These are phyloP conservation scores for Roridomyces roridus DNA, from an alignment of 768 basidiomycete genomes.

Conservation along the genomic window DNA sequence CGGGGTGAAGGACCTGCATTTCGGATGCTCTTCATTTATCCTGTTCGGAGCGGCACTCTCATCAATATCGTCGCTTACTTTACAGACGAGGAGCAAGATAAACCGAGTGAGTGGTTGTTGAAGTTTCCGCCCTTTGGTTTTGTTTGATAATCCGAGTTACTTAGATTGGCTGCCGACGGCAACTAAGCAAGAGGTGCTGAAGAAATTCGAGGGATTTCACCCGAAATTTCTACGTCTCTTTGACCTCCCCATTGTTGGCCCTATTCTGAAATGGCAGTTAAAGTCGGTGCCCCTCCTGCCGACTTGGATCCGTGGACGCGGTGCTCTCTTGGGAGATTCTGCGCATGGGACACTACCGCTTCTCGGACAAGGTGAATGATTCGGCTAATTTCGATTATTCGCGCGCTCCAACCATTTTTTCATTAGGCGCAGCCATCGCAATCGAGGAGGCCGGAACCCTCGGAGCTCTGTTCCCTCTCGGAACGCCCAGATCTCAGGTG, in stretches of 20 bases:
- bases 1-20: too few species aligned
- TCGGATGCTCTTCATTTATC: conserved; percentile 5
- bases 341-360: conserved; percentile 33
- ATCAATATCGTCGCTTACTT: conserved; percentile 7
- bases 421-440: conserved; percentile 27
- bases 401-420: too few species aligned
- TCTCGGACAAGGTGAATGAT: conserved; percentile 26
- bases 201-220: conserved; percentile 3
- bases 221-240: conserved; percentile 19
- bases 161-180: conserved; percentile 6
- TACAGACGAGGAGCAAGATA: conserved; percentile 5
- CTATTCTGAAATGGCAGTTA: conserved; percentile 14
- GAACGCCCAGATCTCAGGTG: conserved; percentile 7
- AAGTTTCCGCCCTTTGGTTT: not conserved
- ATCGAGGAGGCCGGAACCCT: conserved; percentile 27
- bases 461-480: conserved; percentile 8
- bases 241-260: conserved; percentile 3
- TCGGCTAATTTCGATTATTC: too few species aligned
- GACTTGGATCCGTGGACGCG: conserved; percentile 16
- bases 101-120: not conserved
- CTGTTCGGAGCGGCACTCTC: conserved; percentile 2
- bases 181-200: not conserved
- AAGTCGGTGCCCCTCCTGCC: conserved; percentile 9
- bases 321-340: conserved; percentile 14
- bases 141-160: not conserved